Conservation (phyloP, 1,139 yeast genomes). For the Geotrichum carabidarum region DNA sequence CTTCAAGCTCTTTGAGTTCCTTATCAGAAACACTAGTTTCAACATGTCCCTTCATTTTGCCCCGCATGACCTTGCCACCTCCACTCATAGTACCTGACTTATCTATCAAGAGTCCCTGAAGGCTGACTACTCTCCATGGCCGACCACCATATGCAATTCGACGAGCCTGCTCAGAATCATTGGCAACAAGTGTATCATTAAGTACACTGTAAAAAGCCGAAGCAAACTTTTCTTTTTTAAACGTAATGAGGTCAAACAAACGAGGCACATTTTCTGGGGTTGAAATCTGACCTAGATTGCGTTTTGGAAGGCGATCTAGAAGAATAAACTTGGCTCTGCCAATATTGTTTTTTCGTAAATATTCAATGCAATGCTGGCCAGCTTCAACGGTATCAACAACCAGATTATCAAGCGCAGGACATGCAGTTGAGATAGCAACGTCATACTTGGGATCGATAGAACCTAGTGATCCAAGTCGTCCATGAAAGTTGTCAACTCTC, state of each 20-base stretch:
- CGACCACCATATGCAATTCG: constrained; percentile 79
- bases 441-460: constrained; percentile 82
- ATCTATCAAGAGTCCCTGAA: constrained; percentile 92
- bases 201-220: constrained; percentile 89
- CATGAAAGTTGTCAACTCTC: constrained; percentile 78
- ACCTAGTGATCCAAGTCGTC: constrained; percentile 88
- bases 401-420: constrained; percentile 84
- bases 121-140: constrained; percentile 83
- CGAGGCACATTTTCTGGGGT: constrained; percentile 79
- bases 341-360: constrained; percentile 71
- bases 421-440: constrained; percentile 91
- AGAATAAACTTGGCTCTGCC: constrained; percentile 90
- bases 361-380: constrained; percentile 87
- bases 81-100: constrained; percentile 96
- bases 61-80: constrained; percentile 75
- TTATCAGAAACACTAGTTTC: constrained; percentile 46
- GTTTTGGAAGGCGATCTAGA: constrained; percentile 64
- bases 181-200: constrained; percentile 82
- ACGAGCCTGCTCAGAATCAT: constrained; percentile 73
- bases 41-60: constrained; percentile 53
- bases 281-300: constrained; percentile 52
- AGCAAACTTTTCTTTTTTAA: constrained; percentile 60
- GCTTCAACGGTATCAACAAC: constrained; percentile 93
- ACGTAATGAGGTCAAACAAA: constrained; percentile 73
- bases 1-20: constrained; percentile 54